Evolutionary conservation across 2,329 filamentous ascomycete genomes (phyloP).

Genomic region (Neopestalotiopsis sp.): DNA sequence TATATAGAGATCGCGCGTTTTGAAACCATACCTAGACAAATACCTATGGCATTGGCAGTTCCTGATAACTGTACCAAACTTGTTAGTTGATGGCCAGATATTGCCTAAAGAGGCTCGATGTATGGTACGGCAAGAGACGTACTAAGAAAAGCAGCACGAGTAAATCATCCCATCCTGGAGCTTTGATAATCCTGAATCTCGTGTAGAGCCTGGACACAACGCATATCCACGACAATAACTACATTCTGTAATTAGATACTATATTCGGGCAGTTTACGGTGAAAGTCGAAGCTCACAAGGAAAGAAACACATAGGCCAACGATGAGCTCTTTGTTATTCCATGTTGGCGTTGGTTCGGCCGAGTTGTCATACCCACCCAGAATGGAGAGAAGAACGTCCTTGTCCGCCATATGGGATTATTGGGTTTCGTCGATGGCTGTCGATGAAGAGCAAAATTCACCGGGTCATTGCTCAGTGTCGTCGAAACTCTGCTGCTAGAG

Average conservation of each 20-base stretch:
- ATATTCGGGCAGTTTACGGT: background rate
- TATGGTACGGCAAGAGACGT: background rate
- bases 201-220: conserved; percentile 15
- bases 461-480: background rate
- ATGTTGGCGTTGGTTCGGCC: conserved; percentile 26
- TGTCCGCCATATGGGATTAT: conserved; percentile 4
- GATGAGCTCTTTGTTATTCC: conserved; percentile 22
- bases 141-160: conserved; percentile 13
- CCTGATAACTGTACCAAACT: background rate
- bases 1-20: too few relatives aligned
- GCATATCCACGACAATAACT: conserved; percentile 10
- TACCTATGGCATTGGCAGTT: conserved; percentile 10
- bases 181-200: conserved; percentile 12
- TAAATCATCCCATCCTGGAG: conserved; percentile 17
- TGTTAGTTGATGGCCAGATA: background rate
- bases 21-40: conserved; percentile 8
- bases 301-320: conserved; percentile 13
- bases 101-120: background rate
- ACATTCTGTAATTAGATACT: background rate
- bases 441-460: background rate
- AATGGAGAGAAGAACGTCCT: conserved; percentile 19
- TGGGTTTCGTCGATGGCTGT: background rate
- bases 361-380: conserved; percentile 26
- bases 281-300: background rate
- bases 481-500: background rate